Evolutionary conservation across 2,329 filamentous ascomycete species (phyloP), one percentile per base, ranked within the genome.

Genomic region (Tolypocladium amazonense): DNA sequence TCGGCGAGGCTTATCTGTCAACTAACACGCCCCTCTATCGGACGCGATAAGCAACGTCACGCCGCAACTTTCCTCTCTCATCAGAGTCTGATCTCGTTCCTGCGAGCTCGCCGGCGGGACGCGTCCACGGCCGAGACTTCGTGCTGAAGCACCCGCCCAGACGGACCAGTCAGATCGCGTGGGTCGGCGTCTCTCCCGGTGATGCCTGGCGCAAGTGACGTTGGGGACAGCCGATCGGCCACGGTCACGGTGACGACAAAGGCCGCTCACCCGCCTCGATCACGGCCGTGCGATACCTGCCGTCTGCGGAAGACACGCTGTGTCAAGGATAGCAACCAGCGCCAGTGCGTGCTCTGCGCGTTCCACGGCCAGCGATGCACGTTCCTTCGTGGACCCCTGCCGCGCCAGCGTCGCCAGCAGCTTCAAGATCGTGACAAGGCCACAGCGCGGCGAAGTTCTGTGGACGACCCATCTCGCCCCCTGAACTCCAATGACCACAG

Each of bases 341-440:
- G 78, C 52, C 77, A 81, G 64, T 88, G 85, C 68, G 82, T 87
- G 56, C 74, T 87, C 61, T 88, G 85, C 71, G 80, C 82, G 62
- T 87, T 87, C 69, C 84, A 88, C 72, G 83, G 83, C 69, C 83
- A 87, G 67, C 81, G 84, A 63, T 88, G 85, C 71, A 88, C 85
- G 30, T 88, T 86, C 69, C 76, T 86, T 57, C 70, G 71, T n/a
- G 71, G 71, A 0, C 71, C 71, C 23, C 69, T 71, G 20, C 70
- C 70, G 37, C 69, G 71, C 41, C 65, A 70, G 55, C 68, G 70
- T 50, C 64, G 67, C 20, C 50, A 15, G 30, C 50, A 37, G 50
- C 14, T 23, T 7, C 50, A 35, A 53, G 50, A 53, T 35, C 50
- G 50, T 20, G 50, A 54, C 50, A 54, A 23, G 30, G 50, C 20